Percentiles rank a stretch among this genome's conserved stretches.
Evolutionary conservation across 768 basidiomycete species (phyloP).

Genomic region (Termitomyces bulborhizus): DNA sequence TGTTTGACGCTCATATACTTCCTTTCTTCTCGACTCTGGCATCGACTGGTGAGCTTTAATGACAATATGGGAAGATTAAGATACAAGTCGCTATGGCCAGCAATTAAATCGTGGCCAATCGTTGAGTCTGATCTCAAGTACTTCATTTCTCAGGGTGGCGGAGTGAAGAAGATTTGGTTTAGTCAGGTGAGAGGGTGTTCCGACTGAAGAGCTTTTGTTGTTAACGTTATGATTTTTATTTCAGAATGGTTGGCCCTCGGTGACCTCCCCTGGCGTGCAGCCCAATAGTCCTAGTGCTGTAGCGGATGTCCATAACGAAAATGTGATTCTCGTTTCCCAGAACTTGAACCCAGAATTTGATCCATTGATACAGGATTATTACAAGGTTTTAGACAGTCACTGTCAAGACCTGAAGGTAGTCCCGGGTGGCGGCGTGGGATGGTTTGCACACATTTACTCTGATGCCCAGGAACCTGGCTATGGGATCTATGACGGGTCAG

Average conservation of each 20-base stretch:
- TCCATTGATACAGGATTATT: conserved; percentile 46
- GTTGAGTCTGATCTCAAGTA: conserved; percentile 55
- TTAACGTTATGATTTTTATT: not conserved
- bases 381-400: conserved; percentile 52
- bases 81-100: conserved; percentile 22
- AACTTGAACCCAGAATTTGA: conserved; percentile 1
- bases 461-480: conserved; percentile 65
- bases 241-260: conserved; percentile 77
- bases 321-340: conserved; percentile 28
- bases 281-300: conserved; percentile 61
- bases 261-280: conserved; percentile 52
- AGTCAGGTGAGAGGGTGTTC: conserved; percentile 42
- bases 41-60: conserved; percentile 26
- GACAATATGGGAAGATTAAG: not conserved
- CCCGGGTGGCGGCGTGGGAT: conserved; percentile 60
- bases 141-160: conserved; percentile 52
- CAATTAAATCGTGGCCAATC: conserved; percentile 55
- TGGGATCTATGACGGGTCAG: conserved; percentile 50
- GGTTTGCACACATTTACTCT: conserved; percentile 80
- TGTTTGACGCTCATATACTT: conserved; percentile 64
- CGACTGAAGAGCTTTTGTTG: not conserved
- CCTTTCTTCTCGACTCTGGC: conserved; percentile 60
- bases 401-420: conserved; percentile 58
- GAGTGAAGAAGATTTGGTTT: conserved; percentile 71
- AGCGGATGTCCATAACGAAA: conserved; percentile 55